Conservation (phyloP, 768 basidiomycete genomes). For the Clavaria fumosa region DNA sequence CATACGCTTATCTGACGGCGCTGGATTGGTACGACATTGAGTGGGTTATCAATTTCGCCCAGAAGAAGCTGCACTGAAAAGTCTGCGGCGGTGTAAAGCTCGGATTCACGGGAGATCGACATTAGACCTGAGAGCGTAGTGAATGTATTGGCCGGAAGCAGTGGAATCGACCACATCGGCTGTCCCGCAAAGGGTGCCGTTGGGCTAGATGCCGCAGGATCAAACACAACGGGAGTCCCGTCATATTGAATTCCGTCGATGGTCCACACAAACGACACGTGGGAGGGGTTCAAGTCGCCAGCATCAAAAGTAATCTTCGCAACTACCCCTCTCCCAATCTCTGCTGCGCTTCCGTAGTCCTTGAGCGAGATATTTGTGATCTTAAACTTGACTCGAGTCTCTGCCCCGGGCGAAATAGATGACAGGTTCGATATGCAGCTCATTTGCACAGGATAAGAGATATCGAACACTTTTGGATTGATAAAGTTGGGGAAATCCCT, state of each 20-base stretch:
- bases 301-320: not conserved
- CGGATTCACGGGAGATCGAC: not conserved
- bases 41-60: conserved; percentile 1
- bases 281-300: conserved; percentile 1
- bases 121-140: not conserved
- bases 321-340: conserved; percentile 1
- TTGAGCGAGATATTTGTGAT: conserved; percentile 2
- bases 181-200: not conserved
- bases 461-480: not conserved
- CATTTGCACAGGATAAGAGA: conserved; percentile 5
- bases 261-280: not conserved
- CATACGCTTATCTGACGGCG: conserved; percentile 1
- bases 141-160: not conserved
- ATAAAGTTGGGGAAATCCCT: conserved; percentile 3
- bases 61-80: conserved; percentile 5
- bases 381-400: not conserved
- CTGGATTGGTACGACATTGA: conserved; percentile 5
- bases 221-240: not conserved
- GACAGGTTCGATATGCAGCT: not conserved
- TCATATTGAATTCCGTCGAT: not conserved
- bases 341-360: conserved; percentile 1
- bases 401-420: not conserved
- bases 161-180: not conserved
- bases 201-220: not conserved
- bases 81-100: conserved; percentile 1